phyloP scores from a whole-genome alignment of 805 yeast genomes.

The Cyberlindnera amylophila region DNA sequence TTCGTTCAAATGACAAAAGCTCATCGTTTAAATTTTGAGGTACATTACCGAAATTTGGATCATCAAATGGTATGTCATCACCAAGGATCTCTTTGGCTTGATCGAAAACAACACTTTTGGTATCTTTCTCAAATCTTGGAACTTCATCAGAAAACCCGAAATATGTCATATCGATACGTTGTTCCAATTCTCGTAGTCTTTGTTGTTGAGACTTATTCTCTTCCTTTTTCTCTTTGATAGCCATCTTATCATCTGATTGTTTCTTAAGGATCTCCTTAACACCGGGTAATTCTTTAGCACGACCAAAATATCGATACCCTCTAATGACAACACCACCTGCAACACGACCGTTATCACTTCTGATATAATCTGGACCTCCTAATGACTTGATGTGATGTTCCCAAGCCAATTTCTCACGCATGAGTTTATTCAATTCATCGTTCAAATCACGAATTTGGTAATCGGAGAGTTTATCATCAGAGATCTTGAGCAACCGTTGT shows the following conservation, averaged over 20 bases:
- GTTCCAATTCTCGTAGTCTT: constrained; percentile 24
- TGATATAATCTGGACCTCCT: constrained; percentile 66
- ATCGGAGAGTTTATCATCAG: constrained; percentile 57
- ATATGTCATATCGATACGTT: constrained; percentile 34
- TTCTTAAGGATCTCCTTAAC: constrained; percentile 47
- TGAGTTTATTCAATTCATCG: constrained; percentile 63
- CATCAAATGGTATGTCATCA: not conserved
- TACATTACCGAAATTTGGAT: not conserved
- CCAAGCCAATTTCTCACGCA: constrained; percentile 73
- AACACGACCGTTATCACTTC: constrained; percentile 25
- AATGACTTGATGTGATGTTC: constrained; percentile 65
- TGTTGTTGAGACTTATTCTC: constrained; percentile 22
- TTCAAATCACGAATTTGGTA: constrained; percentile 67
- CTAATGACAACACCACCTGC: constrained; percentile 20
- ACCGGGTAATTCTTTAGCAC: constrained; percentile 79
- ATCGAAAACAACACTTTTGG: not conserved
- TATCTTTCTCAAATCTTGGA: not conserved
- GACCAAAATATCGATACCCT: constrained; percentile 62
- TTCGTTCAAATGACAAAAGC: constrained; percentile 30
- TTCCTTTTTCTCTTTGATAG: constrained; percentile 14
- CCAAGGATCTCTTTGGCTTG: constrained; percentile 3
- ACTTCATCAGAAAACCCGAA: constrained; percentile 38
- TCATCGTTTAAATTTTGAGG: constrained; percentile 13
- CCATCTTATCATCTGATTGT: constrained; percentile 26
- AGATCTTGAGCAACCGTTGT: constrained; percentile 53